Base-by-base conservation (phyloP, 2,329 filamentous ascomycete species). In the Beauveria asiatica region DNA sequence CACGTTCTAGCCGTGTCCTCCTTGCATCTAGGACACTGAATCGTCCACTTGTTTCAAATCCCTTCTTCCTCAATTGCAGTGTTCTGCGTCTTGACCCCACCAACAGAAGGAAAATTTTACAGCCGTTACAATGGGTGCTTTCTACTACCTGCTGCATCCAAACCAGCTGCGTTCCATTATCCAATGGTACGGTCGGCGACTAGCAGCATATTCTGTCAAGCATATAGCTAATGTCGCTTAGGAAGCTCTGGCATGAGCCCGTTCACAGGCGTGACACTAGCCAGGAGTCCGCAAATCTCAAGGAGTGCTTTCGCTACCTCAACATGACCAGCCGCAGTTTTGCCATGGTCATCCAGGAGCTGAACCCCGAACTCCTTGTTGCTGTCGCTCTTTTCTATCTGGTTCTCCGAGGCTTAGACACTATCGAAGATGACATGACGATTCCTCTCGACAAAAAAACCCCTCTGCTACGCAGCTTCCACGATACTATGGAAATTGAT, bases 401-500 rank as follows among this genome's bases (percentile, higher is more conserved):
- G 30, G 84, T 91, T 57, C 82, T 99, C 59, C 90, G 94, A 63
- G 94, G 90, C 51, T 83, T 99, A 55, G 94, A 99, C 74, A 99
- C 94, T n/a, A 90, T 99, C 62, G 94, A 99, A 76, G 94, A 99
- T 79, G 94, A 99, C 75, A 97, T 97, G 86, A 96, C 92, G 5
- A 87, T 99, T 62, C 80, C 88, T 3, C 77, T 93, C 44, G 81
- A 83, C 65, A 86, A 83, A 70, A 99, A 99, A 78, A 89, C 95
- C 70, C 91, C 92, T 2, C 75, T 97, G 60, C 79, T 99, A 63
- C 85, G 93, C 63, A 80, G 88, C 51, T 99, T 99, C 74, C 80
- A 95, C 71, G 77, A 88, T 59, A 81, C 87, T 65, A 81, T 97
- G 69, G 87, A 91, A 66, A 75, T 87, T 64, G 90, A 96, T 65